Evolutionary conservation across 768 basidiomycete genomes (phyloP).

Genomic region (Kockovaella imperatae): DNA sequence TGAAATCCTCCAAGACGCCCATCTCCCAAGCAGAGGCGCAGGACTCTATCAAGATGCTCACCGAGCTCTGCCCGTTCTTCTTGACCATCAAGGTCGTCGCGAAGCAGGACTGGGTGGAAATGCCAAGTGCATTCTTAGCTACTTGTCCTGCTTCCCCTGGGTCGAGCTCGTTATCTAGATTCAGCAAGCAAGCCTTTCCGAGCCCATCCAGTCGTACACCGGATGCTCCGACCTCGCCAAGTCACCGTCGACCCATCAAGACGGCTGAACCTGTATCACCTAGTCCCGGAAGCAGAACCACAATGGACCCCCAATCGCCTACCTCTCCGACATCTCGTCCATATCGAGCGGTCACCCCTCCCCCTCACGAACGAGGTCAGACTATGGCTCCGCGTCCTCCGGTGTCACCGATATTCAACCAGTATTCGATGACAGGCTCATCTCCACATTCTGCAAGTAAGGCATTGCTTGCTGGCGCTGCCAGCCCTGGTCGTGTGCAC

Average conservation of each 20-base stretch:
- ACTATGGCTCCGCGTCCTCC: slow-evolving; percentile 7
- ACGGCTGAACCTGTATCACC: not conserved
- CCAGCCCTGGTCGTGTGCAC: slow-evolving; percentile 36
- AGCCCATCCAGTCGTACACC: not conserved
- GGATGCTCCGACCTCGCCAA: not conserved
- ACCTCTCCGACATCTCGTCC: not conserved
- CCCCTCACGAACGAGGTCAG: not conserved
- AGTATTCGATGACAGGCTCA: not conserved
- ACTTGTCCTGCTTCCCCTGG: slow-evolving; percentile 7
- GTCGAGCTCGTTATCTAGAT: slow-evolving; percentile 2
- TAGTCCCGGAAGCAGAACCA: not conserved
- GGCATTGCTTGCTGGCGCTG: slow-evolving; percentile 32
- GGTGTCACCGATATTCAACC: not conserved
- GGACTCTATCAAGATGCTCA: slow-evolving; percentile 38
- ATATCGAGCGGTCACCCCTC: not conserved
- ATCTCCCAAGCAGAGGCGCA: slow-evolving; percentile 44
- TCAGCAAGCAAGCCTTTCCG: not conserved
- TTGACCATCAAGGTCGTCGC: slow-evolving; percentile 29
- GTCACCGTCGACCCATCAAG: not conserved
- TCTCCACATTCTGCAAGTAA: not conserved
- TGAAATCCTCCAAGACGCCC: slow-evolving; percentile 44
- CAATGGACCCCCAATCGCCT: not conserved
- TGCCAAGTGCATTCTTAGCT: slow-evolving; percentile 24
- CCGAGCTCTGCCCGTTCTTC: slow-evolving; percentile 44
- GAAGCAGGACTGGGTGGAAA: slow-evolving; percentile 42